Evolutionary conservation across 371 early-diverging fungal species (phyloP), one percentile per base, ranked within the genome.

Genomic region (Aphelidium insulamus): DNA sequence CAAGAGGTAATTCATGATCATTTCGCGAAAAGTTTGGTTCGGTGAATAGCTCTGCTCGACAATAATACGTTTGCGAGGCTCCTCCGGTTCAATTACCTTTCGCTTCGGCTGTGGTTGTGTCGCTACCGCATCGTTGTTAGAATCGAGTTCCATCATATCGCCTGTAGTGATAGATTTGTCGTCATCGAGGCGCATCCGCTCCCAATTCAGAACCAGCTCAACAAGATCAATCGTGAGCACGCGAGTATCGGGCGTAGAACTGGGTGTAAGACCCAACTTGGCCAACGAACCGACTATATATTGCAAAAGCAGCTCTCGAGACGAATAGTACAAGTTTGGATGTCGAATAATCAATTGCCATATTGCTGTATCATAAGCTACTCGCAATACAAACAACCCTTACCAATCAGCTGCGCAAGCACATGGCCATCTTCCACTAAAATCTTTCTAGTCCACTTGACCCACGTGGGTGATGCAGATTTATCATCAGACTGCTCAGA

Each of bases 321-420:
- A 69, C 20, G 75, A 71, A 49, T 77, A 92, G 48, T 90, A 94
- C 21, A 84, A 50, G 24, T 80, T 78, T 0, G 80, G 61, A 26
- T 91, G 85, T 3, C 81, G 70, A 0, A 85, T 72, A n/a, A 97
- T 56, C 4, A 87, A 41, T 47, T 85, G 87, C 45, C 78, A 94
- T 0, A 94, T 71, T n/a, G n/a, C n/a, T n/a, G n/a, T n/a, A n/a
- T n/a, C n/a, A n/a, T n/a, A n/a, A n/a, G n/a, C n/a, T n/a, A n/a
- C n/a, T n/a, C n/a, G n/a, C n/a, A n/a, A n/a, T n/a, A n/a, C n/a
- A n/a, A n/a, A n/a, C n/a, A n/a, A n/a, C n/a, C n/a, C n/a, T n/a
- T n/a, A 34, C 77, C 72, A 18, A 84, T 66, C 35, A 88, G 59
- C 44, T 87, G 85, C 1, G 83, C 61, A 19, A 81, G 61, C 38